Percentiles rank a stretch among this genome's conserved stretches.
These are phyloP conservation scores for Fonsecaea multimorphosa DNA, from an alignment of 2,329 filamentous ascomycete species.

Conservation along the genomic window DNA sequence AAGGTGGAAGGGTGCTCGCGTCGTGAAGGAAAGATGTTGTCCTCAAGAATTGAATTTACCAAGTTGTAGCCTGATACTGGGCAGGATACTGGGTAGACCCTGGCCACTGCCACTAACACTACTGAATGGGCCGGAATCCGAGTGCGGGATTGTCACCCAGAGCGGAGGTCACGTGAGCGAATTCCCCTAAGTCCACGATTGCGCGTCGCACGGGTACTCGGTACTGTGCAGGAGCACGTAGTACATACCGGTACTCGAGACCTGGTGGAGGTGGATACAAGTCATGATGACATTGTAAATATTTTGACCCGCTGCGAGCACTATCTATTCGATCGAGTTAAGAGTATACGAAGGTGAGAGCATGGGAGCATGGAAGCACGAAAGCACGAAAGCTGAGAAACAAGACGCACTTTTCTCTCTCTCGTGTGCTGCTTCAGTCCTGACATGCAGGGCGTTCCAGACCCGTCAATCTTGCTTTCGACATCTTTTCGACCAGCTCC, in stretches of 20 bases:
- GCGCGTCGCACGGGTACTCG: background rate
- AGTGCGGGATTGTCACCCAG: background rate
- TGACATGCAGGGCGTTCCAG: background rate
- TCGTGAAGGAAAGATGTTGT: conserved; percentile 9
- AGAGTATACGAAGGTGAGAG: background rate
- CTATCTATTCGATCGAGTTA: background rate
- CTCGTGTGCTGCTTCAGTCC: background rate
- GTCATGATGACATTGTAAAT: background rate
- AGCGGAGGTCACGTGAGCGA: background rate
- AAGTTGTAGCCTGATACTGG: conserved; percentile 14
- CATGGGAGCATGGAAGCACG: too few species aligned
- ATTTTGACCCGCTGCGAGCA: background rate
- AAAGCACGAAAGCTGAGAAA: too few species aligned
- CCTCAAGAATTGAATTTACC: background rate
- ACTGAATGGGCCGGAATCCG: background rate
- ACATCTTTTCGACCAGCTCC: background rate
- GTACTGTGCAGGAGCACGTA: background rate
- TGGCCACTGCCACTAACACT: background rate
- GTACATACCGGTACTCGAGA: too few species aligned
- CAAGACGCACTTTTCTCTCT: too few species aligned
- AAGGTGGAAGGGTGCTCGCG: conserved; percentile 6
- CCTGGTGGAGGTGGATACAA: background rate
- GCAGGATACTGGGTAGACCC: background rate
- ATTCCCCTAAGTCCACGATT: background rate
- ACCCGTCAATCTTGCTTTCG: conserved; percentile 3